Base-by-base conservation (phyloP, 2,329 filamentous ascomycete genomes). In the Fusarium nelsonii region DNA sequence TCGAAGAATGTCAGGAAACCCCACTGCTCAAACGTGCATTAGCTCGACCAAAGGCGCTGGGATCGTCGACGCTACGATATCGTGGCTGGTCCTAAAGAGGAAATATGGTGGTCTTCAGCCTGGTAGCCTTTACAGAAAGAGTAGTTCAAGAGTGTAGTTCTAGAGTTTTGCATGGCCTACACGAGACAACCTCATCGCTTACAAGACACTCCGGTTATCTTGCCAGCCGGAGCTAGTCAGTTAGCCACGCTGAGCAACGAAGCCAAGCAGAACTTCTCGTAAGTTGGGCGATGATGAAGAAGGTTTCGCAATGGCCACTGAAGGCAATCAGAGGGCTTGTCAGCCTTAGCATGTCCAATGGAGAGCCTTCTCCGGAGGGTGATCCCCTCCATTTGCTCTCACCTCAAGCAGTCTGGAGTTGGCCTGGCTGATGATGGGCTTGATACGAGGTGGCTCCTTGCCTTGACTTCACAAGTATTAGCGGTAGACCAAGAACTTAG, bases 341-440 rank as follows among this genome's bases (percentile, higher is more conserved):
- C 61, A 65, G 61, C 45, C 60, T 60, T n/a, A 28, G 33, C 9
- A n/a, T 30, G 15, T 12, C 66, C 66, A 69, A 69, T 69, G 33
- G 58, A 52, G 46, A 53, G 43, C 41, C 32, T 41, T 16, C 30
- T 28, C 33, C n/a, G 11, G 28, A 10, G 41, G 51, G 30, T 48
- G 53, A 65, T 54, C 41, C 26, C 60, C 40, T 60, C 53, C 52
- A 39, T 28, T 30, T 9, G 20, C 28, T 58, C 37, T 32, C 28
- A 16, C 33, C 16, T 53, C 28, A 39, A n/a, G 26, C 56, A 23
- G 36, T 12, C 18, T 43, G 32, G 12, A 41, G 48, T 30, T 30
- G 56, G 18, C 49, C 56, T 63, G 34, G 53, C 49, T 18, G 46
- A 44, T n/a, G 37, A 23, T 37, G 15, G 40, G 20, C 40, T 16